Evolutionary conservation across 2,329 filamentous ascomycete species (phyloP).

Genomic region (Fusarium clavum): DNA sequence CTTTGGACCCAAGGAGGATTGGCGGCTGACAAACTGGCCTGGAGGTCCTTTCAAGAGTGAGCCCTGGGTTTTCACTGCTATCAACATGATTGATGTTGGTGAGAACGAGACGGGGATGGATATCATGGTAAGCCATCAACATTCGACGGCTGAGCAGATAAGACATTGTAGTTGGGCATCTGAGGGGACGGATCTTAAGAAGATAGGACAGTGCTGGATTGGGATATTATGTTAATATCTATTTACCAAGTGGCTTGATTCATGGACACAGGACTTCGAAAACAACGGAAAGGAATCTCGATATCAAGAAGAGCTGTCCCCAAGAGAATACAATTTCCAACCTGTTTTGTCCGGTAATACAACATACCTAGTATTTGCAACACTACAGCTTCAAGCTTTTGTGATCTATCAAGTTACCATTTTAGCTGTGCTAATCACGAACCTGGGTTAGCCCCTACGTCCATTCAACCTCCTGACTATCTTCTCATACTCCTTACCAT

Average conservation of each 20-base stretch:
- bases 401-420: too few relatives aligned
- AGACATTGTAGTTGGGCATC: neutral
- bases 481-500: neutral
- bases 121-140: neutral
- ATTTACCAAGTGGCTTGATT: too few relatives aligned
- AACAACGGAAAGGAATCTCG: too few relatives aligned
- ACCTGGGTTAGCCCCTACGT: too few relatives aligned
- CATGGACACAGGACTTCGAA: accelerated
- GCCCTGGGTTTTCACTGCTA: neutral
- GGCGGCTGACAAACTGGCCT: neutral
- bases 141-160: neutral
- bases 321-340: too few relatives aligned
- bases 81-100: neutral
- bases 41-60: neutral
- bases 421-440: too few relatives aligned
- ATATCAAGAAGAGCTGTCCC: too few relatives aligned
- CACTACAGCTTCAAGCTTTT: too few relatives aligned
- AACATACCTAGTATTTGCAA: too few relatives aligned
- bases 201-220: neutral
- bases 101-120: neutral
- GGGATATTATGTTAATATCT: neutral
- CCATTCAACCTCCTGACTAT: accelerated
- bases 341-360: too few relatives aligned
- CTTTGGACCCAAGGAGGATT: neutral
- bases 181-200: accelerated